Base-by-base conservation (phyloP, 2,329 filamentous ascomycete species). In the Dryadomyces quercivorus region DNA sequence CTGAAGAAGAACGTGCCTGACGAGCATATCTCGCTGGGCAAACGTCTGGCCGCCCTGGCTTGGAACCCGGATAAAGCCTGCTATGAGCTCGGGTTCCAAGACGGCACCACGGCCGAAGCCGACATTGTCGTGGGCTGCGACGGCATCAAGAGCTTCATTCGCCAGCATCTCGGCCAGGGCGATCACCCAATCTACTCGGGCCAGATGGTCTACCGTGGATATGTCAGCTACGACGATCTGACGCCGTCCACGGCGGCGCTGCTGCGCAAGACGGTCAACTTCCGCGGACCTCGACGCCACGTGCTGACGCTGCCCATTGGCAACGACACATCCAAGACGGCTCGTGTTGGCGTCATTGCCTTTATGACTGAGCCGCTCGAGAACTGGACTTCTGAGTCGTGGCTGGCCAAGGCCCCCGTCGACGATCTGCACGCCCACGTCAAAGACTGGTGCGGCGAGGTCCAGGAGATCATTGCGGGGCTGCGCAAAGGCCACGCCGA, bases 181-280 rank as follows among this genome's bases (percentile, higher is more conserved):
- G 65, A 69, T 21, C 64, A 73, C 56, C 71, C 74, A 0, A 63
- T 68, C 2, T 85, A 80, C 62, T 75, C 74, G 0, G 70, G 76
- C 22, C 80, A 82, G 58, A 79, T 79, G 64, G 81, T 78, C 36
- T 86, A 82, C 65, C 73, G 83, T 21, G 18, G 78, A 77, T 58
- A 58, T 22, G 57, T 58, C n/a, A 48, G 43, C 47, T 58, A 58
- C 53, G 53, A 53, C 40, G 55, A 58, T 40, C 55, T 58, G 13
- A 55, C 55, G 12, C 55, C 57, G 22, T 47, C 51, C 43, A 58
- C 57, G 10, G 47, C 57, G 3, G 55, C 57, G 0, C 64, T 86
- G 5, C 70, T 85, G 2, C 78, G 81, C 0, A 85, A 84, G 61
- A 78, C 82, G 0, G 78, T 22, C 74, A 77, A 10, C 68, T 73